Evolutionary conservation across 805 yeast genomes (phyloP).

Genomic region (Kodamaea laetipori): DNA sequence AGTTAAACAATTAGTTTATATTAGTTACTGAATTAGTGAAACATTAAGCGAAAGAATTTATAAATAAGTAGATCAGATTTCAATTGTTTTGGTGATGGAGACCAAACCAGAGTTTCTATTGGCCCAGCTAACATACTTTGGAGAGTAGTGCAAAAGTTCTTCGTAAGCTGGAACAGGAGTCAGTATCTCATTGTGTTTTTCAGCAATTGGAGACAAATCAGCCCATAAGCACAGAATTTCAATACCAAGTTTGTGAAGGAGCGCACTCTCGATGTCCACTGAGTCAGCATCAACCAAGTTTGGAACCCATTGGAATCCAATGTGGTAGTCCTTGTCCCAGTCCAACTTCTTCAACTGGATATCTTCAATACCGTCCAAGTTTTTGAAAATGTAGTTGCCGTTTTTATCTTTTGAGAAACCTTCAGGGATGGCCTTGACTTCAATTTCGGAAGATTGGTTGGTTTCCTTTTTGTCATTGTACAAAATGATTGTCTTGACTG

Average conservation of each 20-base stretch:
- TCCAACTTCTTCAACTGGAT: constrained; percentile 64
- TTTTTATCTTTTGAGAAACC: constrained; percentile 46
- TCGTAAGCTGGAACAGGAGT: constrained; percentile 67
- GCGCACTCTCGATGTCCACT: constrained; percentile 23
- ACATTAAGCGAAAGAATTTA: too few relatives aligned
- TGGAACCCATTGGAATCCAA: constrained; percentile 81
- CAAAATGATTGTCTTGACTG: constrained; percentile 64
- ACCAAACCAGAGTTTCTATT: constrained; percentile 72
- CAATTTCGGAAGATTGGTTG: constrained; percentile 11
- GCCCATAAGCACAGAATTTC: constrained; percentile 76
- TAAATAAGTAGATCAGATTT: constrained; percentile 22
- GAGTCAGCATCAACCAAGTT: constrained; percentile 45
- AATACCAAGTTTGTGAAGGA: constrained; percentile 51
- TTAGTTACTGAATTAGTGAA: too few relatives aligned
- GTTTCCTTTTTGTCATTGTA: constrained; percentile 35
- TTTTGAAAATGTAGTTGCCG: constrained; percentile 53
- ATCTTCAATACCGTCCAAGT: constrained; percentile 62
- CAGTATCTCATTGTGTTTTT: constrained; percentile 30
- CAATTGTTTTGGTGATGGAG: constrained; percentile 52
- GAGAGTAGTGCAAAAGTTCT: constrained; percentile 69
- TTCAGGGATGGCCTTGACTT: constrained; percentile 35
- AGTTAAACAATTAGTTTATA: too few relatives aligned
- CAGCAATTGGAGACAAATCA: constrained; percentile 54
- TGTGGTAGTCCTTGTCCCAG: constrained; percentile 58
- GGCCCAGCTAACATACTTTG: constrained; percentile 63